These are phyloP conservation scores for Schizonepeta tenuifolia DNA, from an alignment of 257 asterid species.

Conservation along the genomic window DNA sequence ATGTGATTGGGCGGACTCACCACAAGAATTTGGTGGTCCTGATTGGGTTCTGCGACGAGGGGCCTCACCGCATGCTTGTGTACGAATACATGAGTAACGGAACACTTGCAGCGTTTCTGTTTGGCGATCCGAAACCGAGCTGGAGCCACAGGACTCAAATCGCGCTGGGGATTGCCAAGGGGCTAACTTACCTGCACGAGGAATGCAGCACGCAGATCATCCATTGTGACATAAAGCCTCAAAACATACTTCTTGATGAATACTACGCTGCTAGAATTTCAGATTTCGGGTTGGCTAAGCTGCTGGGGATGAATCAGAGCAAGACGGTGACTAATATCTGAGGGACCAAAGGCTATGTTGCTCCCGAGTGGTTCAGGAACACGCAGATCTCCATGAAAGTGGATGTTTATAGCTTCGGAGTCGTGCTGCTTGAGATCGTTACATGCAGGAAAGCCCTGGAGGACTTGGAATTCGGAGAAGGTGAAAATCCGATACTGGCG, in stretches of 20 bases:
- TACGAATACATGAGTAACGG: no score
- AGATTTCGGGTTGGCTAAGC: no score
- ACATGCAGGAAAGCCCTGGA: slow-evolving; percentile 41
- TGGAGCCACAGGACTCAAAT: no score
- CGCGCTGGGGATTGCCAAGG: no score
- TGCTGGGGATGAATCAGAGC: slow-evolving; percentile 49
- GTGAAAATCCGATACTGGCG: slow-evolving; percentile 35
- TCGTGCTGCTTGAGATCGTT: slow-evolving; percentile 56
- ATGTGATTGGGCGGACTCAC: slow-evolving; percentile 57
- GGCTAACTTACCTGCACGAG: no score
- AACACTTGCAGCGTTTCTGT: no score
- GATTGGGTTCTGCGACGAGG: slow-evolving; percentile 60
- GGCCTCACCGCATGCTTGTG: slow-evolving; percentile 47
- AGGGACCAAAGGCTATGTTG: slow-evolving; percentile 69
- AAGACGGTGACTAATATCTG: slow-evolving; percentile 44
- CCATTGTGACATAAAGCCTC: no score
- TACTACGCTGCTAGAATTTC: no score
- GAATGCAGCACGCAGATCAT: no score
- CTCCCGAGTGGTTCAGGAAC: slow-evolving; percentile 70
- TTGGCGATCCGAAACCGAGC: no score
- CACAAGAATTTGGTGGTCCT: slow-evolving; percentile 67
- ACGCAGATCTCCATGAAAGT: slow-evolving; percentile 44
- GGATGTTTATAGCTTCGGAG: slow-evolving; percentile 69
- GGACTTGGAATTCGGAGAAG: no score
- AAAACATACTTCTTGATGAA: no score